Conservation (phyloP, 257 asterid genomes). For the Petrea volubilis region DNA sequence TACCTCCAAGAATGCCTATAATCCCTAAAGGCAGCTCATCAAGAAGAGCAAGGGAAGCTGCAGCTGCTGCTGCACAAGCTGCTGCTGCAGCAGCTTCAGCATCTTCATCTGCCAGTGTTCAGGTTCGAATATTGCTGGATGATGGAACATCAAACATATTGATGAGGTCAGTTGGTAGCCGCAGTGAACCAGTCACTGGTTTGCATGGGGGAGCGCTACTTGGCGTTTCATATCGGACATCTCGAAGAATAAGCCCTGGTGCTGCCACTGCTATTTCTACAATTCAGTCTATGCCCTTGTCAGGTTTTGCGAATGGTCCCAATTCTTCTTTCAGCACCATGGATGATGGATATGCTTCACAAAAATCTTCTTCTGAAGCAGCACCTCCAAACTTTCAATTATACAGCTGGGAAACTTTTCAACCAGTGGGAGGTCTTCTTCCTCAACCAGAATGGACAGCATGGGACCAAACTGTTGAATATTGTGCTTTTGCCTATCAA, state of each 20-base stretch:
- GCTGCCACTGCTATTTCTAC: conserved; percentile 85
- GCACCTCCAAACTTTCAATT: conserved; percentile 86
- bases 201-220: conserved; percentile 96
- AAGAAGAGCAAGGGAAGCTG: conserved; percentile 94
- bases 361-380: conserved; percentile 64
- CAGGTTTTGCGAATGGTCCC: conserved; percentile 68
- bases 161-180: conserved; percentile 94
- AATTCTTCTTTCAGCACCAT: conserved; percentile 68
- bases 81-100: conserved; percentile 93
- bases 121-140: conserved; percentile 90
- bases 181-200: conserved; percentile 84
- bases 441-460: conserved; percentile 99
- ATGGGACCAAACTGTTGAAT: conserved; percentile 99
- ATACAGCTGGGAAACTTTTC: conserved; percentile 97
- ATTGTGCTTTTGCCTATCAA: conserved; percentile 94
- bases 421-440: conserved; percentile 96
- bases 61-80: conserved; percentile 96
- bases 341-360: conserved; percentile 80
- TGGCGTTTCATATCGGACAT: conserved; percentile 93
- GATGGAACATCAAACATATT: conserved; percentile 97
- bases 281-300: conserved; percentile 88
- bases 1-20: conserved; percentile 90
- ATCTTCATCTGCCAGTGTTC: conserved; percentile 92
- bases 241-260: conserved; percentile 80
- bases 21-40: conserved; percentile 93